phyloP scores from a whole-genome alignment of 1,139 yeast species.

The Petasospora rhodanensis region DNA sequence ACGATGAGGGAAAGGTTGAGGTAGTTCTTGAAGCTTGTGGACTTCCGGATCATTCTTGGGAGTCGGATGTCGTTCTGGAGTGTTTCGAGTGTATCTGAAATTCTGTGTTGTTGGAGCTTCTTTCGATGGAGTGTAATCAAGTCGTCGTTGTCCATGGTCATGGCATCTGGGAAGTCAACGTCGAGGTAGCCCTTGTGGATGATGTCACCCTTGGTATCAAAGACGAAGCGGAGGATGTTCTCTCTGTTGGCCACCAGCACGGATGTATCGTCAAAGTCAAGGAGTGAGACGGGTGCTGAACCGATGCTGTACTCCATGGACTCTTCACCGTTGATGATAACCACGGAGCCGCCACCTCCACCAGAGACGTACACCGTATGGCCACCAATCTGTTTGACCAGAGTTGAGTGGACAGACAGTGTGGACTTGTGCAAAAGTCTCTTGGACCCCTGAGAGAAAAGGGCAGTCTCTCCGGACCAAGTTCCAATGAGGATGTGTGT shows the following conservation, averaged over 20 bases:
- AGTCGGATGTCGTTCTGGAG: constrained; percentile 12
- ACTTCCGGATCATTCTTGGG: constrained; percentile 15
- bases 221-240: constrained; percentile 9
- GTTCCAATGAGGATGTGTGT: constrained; percentile 16
- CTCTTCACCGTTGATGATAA: constrained; percentile 1
- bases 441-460: constrained; percentile 8
- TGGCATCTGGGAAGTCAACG: constrained; percentile 11
- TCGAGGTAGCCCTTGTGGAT: constrained; percentile 17
- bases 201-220: constrained; percentile 6
- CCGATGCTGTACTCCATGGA: constrained; percentile 14
- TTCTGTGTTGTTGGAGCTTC: background rate
- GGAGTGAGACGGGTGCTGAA: constrained; percentile 21
- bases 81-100: background rate
- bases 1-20: constrained; percentile 20
- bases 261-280: constrained; percentile 4
- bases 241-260: constrained; percentile 19
- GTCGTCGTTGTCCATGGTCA: constrained; percentile 1
- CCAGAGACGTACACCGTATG: constrained; percentile 15
- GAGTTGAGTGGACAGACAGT: constrained; percentile 17
- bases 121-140: background rate
- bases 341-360: constrained; percentile 23
- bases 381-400: constrained; percentile 10
- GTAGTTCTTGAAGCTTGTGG: constrained; percentile 20
- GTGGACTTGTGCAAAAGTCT: constrained; percentile 7
- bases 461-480: constrained; percentile 21